Evolutionary conservation across 2,329 filamentous ascomycete species (phyloP).

Genomic region (Calonectria leucothoes): DNA sequence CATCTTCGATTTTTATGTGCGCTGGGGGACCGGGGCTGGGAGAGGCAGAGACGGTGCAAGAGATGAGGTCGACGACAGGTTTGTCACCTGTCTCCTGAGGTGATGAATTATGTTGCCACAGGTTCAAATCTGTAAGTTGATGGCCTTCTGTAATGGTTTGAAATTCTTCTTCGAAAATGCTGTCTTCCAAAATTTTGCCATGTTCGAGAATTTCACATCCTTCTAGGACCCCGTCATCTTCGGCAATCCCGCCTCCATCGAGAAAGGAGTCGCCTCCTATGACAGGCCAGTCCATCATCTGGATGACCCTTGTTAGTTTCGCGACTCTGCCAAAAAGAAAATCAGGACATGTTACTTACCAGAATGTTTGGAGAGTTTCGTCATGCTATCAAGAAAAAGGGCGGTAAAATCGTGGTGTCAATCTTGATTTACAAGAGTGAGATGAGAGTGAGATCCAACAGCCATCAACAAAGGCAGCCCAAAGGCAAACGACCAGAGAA

Average conservation of each 20-base stretch:
- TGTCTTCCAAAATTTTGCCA: constrained; percentile 6
- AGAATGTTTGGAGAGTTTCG: constrained; percentile 18
- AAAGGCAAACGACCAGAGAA: background rate
- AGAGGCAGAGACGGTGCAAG: constrained; percentile 18
- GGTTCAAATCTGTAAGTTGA: background rate
- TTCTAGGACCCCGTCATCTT: background rate
- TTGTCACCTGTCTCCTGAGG: background rate
- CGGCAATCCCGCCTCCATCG: constrained; percentile 13
- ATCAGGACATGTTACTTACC: constrained; percentile 19
- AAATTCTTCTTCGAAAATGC: constrained; percentile 22
- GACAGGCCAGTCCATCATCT: constrained; percentile 24
- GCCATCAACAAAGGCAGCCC: background rate
- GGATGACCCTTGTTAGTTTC: background rate
- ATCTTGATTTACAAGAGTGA: background rate
- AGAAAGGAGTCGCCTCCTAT: constrained; percentile 4
- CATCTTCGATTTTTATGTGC: constrained; percentile 4
- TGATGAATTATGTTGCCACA: background rate
- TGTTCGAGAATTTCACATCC: background rate
- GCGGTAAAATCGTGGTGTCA: background rate
- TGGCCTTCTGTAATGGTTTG: constrained; percentile 14
- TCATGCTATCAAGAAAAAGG: constrained; percentile 19
- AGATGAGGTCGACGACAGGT: constrained; percentile 1
- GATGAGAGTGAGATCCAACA: background rate
- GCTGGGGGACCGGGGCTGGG: constrained; percentile 8
- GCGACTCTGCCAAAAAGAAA: background rate